Base-by-base conservation (phyloP, 495 filamentous ascomycete genomes). In the Penicillium odoratum region DNA sequence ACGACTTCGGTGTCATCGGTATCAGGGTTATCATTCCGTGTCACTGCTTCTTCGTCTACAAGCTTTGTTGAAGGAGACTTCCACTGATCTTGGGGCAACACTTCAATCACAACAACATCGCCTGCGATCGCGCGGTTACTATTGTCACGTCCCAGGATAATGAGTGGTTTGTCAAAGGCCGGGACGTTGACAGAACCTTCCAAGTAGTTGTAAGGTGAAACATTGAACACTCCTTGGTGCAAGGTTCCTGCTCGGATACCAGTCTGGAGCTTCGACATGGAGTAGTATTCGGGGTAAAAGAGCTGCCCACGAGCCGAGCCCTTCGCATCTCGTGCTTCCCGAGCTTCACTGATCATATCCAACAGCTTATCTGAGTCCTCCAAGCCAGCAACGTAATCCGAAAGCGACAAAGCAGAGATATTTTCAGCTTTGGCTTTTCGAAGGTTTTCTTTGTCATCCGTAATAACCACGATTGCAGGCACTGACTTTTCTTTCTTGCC, bases 121-220 rank as follows among this genome's bases (percentile, higher is more conserved):
- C 93, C 94, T 29, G 92, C 86, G 26, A 98, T 88, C 18, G 93
- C 84, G 59, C 94, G 84, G 73, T 98, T 98, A 78, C 94, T 96
- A 73, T 96, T 97, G 62, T 98, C 93, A 48, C 94, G 81, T n/a
- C 94, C 94, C 11, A 97, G 78, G 53, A 98, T 84, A 13, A 98
- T 76, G 33, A 98, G 83, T 7, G 92, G 78, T 61, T 90, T 93
- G 50, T 96, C 90, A 63, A 98, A 98, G 18, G 92, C 85, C 16
- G 92, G 82, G 7, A 96, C 92, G 64, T 91, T 87, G 48, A 98
- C 87, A 10, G 90, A 90, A 8, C 91, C 95, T 69, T 98, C 95
- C 30, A 98, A 78, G 66, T 96, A 98, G 71, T 98, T 98, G 78
- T 98, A 98, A 7, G 91, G 90, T 9, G 94, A 98, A 26, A 98